Evolutionary conservation across 1,139 yeast genomes (phyloP), one percentile per base, ranked within the genome.

Genomic region (Citeromyces hawaiiensis): DNA sequence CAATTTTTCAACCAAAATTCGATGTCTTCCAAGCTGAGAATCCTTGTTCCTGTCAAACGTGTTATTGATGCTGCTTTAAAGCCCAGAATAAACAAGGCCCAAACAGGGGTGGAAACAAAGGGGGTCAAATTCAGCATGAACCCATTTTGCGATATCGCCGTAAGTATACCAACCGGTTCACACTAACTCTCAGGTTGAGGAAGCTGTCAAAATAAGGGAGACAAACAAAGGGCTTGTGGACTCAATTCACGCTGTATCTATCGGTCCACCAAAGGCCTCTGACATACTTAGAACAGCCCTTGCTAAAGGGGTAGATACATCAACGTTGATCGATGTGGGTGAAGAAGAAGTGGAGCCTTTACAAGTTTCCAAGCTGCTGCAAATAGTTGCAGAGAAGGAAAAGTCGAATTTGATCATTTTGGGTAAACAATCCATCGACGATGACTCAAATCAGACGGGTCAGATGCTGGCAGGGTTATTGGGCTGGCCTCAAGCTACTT

Each of bases 401-500:
- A 64, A 72, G 17, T 71, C 85, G 33, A 87, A 91, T 61, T 63
- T 91, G 54, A 80, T 91, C 36, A 73, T 91, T 37, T 70, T 91
- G 56, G 98, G 98, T 36, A 91, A 91, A 57, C 98, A 91, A 62
- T 88, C 97, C 33, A 88, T 91, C 52, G 98, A 91, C 59, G 94
- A 87, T 52, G 98, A 91, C 55, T 70, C 85, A 38, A 86, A 85
- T 60, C 96, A 88, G 60, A 88, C 96, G n/a, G 98, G 98, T 19
- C 97, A 88, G 61, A 85, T 91, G 76, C 72, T 91, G 43, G 97
- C 96, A 2, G 97, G 96, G 6, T 66, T 91, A 47, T 71, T 91
- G 60, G 76, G 80, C 53, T 91, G 98, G 98, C 94, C 97, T 14
- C 98, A 91, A 61, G 97, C 96, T 31, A 88, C 96, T 36, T 85